Conservation (phyloP, 225 moss, liverwort and hornwort genomes). For the Pleurozium schreberi region DNA sequence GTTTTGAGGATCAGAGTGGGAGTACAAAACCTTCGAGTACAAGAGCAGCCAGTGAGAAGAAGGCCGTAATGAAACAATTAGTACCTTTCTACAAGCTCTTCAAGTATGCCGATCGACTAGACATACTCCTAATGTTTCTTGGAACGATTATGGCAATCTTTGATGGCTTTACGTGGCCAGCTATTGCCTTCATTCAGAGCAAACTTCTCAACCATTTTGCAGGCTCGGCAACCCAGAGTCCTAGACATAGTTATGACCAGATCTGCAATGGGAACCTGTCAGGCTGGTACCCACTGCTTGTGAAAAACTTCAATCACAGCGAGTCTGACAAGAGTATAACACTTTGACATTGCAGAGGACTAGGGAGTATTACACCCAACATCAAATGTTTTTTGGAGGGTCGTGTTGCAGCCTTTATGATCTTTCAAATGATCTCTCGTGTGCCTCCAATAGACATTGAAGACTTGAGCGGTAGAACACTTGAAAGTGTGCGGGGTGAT, state of each 20-base stretch:
- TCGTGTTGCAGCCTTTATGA: conserved; percentile 35
- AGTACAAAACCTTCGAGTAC: background rate
- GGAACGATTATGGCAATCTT: conserved; percentile 20
- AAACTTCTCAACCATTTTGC: conserved; percentile 19
- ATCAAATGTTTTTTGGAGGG: conserved; percentile 48
- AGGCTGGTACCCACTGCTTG: background rate
- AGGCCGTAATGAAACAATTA: background rate
- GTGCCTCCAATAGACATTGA: conserved; percentile 27
- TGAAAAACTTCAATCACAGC: background rate
- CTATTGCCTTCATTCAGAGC: conserved; percentile 21
- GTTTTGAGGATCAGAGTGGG: background rate
- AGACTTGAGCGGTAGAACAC: conserved; percentile 9
- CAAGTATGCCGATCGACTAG: conserved; percentile 30
- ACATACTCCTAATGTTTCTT: conserved; percentile 19
- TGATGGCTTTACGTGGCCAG: conserved; percentile 29
- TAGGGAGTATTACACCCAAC: conserved; percentile 50
- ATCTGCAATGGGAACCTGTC: background rate
- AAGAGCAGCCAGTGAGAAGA: background rate
- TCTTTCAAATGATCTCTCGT: conserved; percentile 53
- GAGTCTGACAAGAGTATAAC: background rate
- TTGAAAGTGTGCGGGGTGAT: conserved; percentile 32
- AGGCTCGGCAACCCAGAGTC: background rate
- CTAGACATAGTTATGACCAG: background rate
- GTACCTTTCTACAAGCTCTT: conserved; percentile 30
- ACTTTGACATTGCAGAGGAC: conserved; percentile 33